Conservation (phyloP, 805 yeast genomes). For the Myxozyma mucilagina region DNA sequence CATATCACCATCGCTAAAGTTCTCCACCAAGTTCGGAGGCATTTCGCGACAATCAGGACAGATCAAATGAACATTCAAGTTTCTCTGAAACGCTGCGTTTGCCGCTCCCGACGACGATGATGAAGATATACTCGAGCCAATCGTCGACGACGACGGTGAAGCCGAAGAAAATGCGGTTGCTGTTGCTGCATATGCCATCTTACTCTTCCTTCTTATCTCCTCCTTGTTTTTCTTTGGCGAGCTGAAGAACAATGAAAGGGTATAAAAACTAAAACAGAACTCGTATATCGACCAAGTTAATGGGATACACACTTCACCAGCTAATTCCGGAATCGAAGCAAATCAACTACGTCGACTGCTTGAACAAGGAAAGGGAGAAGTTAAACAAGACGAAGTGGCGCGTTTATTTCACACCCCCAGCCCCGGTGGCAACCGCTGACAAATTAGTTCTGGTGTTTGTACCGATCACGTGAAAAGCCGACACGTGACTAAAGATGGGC, state of each 20-base stretch:
- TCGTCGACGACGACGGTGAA: background rate
- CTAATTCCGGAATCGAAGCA: constrained; percentile 4
- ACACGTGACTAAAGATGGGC: background rate
- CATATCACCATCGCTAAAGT: constrained; percentile 96
- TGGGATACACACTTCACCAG: background rate
- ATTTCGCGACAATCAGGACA: constrained; percentile 96
- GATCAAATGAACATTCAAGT: constrained; percentile 81
- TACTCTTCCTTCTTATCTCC: background rate
- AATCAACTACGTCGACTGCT: constrained; percentile 11
- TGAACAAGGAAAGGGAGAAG: background rate
- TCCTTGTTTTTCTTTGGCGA: background rate
- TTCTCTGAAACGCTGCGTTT: constrained; percentile 34
- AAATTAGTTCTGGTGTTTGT: background rate
- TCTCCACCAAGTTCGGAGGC: constrained; percentile 93
- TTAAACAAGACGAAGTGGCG: background rate
- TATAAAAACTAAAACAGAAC: background rate
- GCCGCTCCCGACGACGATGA: background rate
- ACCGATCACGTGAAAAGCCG: background rate
- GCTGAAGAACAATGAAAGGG: background rate
- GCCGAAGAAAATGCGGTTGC: constrained; percentile 5
- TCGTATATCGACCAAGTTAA: constrained; percentile 11
- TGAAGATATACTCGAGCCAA: background rate
- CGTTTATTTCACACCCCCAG: background rate
- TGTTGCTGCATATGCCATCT: constrained; percentile 13
- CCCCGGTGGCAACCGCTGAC: background rate